Percentiles rank a stretch among this genome's conserved stretches.
Conservation (phyloP, 2,329 filamentous ascomycete genomes). For the Verticillium nonalfalfae region DNA sequence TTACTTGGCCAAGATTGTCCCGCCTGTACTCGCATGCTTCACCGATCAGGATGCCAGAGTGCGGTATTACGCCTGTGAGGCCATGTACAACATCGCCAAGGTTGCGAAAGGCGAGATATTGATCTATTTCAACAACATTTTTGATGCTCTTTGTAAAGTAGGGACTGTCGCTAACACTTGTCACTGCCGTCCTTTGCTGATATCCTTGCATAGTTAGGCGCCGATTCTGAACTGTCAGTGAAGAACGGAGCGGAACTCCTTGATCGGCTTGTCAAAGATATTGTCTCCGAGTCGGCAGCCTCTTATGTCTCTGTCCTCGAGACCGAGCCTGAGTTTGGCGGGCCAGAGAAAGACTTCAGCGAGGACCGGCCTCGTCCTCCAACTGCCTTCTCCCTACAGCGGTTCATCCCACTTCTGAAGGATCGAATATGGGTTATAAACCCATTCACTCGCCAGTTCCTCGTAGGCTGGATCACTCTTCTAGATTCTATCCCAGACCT, state of each 20-base stretch:
- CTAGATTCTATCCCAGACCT: constrained; percentile 95
- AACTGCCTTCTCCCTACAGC: constrained; percentile 84
- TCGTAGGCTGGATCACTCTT: constrained; percentile 93
- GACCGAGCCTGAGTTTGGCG: constrained; percentile 35
- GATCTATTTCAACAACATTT: constrained; percentile 97
- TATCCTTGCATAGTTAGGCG: constrained; percentile 61
- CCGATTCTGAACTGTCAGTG: constrained; percentile 92
- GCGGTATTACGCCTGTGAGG: constrained; percentile 96
- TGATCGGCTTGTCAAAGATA: constrained; percentile 91
- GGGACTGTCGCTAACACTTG: constrained; percentile 9
- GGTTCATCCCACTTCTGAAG: constrained; percentile 88
- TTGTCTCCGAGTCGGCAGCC: constrained; percentile 89
- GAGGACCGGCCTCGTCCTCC: constrained; percentile 44
- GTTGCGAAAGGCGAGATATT: constrained; percentile 97
- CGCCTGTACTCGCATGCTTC: constrained; percentile 94
- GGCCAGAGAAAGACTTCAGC: constrained; percentile 32
- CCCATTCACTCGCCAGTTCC: constrained; percentile 88
- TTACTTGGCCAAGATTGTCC: constrained; percentile 90
- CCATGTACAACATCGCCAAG: constrained; percentile 99
- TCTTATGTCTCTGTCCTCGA: constrained; percentile 91
- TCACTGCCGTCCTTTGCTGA: not conserved
- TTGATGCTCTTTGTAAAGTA: constrained; percentile 95
- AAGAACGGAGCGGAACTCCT: constrained; percentile 97
- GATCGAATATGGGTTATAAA: constrained; percentile 93
- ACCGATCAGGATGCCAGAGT: constrained; percentile 96